Evolutionary conservation across 345 rosid species (phyloP).

Genomic region (Schrenkiella parvula): DNA sequence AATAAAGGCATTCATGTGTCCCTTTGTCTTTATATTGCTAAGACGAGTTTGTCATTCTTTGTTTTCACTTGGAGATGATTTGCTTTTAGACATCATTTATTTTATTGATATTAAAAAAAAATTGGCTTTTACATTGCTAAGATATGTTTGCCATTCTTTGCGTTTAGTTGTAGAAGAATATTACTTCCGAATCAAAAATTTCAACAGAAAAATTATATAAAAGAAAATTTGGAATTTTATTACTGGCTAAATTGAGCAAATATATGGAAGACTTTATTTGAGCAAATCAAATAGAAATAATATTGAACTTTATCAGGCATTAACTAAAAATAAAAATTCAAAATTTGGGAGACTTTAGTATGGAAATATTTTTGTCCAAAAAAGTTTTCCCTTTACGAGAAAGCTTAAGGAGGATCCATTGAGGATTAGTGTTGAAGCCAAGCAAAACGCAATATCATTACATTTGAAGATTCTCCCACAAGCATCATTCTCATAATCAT

Average conservation of each 20-base stretch:
- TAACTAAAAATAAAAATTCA: neutral
- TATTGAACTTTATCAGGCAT: neutral
- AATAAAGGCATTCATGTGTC: neutral
- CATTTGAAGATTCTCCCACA: constrained; percentile 25
- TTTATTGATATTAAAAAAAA: neutral
- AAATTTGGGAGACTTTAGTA: neutral
- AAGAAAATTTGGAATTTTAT: neutral
- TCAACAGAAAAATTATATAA: neutral
- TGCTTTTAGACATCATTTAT: neutral
- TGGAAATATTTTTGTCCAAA: neutral
- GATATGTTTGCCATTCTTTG: neutral
- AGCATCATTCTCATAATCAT: constrained; percentile 34
- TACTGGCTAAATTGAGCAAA: neutral
- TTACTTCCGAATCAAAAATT: neutral
- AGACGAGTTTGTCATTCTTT: neutral
- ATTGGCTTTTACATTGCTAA: neutral
- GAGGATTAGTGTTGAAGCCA: constrained; percentile 43
- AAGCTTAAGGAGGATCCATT: constrained; percentile 15
- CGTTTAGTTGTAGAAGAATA: neutral
- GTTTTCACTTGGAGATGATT: neutral
- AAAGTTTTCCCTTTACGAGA: neutral
- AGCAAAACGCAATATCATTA: constrained; percentile 33
- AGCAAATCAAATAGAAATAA: neutral
- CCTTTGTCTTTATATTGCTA: neutral
- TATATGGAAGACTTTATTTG: too few species aligned